Conservation (phyloP, 2,329 filamentous ascomycete genomes). For the Penicillium decumbens region DNA sequence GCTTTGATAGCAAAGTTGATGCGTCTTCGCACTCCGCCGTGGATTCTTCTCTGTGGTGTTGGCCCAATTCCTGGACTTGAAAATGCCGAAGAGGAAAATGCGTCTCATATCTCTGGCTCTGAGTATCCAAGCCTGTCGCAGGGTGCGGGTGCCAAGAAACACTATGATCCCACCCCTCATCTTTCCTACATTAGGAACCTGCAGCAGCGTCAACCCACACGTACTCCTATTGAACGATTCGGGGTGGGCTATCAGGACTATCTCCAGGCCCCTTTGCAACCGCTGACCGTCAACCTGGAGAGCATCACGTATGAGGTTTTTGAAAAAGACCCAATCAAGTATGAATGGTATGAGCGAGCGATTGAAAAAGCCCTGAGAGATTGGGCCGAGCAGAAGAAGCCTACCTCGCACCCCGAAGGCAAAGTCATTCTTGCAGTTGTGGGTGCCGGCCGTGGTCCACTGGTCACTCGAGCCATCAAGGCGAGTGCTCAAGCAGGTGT, state of each 20-base stretch:
- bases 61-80: slow-evolving; percentile 51
- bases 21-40: slow-evolving; percentile 55
- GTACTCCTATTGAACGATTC: slow-evolving; percentile 60
- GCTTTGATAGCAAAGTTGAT: slow-evolving; percentile 54
- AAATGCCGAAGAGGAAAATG: slow-evolving; percentile 16
- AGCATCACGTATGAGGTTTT: slow-evolving; percentile 98
- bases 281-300: slow-evolving; percentile 91
- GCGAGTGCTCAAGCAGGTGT: slow-evolving; percentile 74
- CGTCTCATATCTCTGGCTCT: slow-evolving; percentile 19
- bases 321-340: slow-evolving; percentile 96
- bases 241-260: slow-evolving; percentile 82
- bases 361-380: slow-evolving; percentile 75
- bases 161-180: slow-evolving; percentile 58
- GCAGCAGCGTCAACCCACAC: slow-evolving; percentile 71
- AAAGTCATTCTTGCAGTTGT: slow-evolving; percentile 84
- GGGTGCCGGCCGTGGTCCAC: slow-evolving; percentile 84
- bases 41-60: slow-evolving; percentile 58
- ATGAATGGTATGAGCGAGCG: slow-evolving; percentile 88
- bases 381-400: slow-evolving; percentile 67
- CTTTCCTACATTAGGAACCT: slow-evolving; percentile 79
- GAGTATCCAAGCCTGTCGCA: slow-evolving; percentile 68
- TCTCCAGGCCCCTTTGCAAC: slow-evolving; percentile 89
- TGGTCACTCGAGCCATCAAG: slow-evolving; percentile 79
- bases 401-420: slow-evolving; percentile 66
- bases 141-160: slow-evolving; percentile 51